phyloP scores from a whole-genome alignment of 768 basidiomycete genomes.

The Cyclocybe cylindracea region DNA sequence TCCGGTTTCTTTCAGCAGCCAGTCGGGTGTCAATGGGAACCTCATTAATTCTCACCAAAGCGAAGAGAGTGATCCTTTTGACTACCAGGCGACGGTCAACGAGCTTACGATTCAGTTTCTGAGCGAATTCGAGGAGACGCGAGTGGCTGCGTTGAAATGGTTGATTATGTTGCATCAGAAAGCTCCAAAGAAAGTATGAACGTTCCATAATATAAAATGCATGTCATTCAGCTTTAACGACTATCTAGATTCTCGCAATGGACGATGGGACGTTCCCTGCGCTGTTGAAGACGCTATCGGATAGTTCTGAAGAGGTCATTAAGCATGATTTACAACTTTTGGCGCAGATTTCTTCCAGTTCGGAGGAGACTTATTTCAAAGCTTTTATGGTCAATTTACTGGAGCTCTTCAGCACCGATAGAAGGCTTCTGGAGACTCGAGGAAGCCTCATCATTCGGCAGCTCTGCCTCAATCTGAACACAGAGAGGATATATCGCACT shows the following conservation, averaged over 20 bases:
- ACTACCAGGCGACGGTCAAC: conserved; percentile 91
- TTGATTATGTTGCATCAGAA: conserved; percentile 98
- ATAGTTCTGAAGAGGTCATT: conserved; percentile 96
- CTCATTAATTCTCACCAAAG: conserved; percentile 23
- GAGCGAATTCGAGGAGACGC: conserved; percentile 95
- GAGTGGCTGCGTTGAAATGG: conserved; percentile 96
- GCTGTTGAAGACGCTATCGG: conserved; percentile 91
- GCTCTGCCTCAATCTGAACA: conserved; percentile 90
- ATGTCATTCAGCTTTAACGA: neutral
- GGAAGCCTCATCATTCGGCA: conserved; percentile 97
- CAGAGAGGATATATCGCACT: conserved; percentile 92
- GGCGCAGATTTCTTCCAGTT: conserved; percentile 94
- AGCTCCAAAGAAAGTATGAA: conserved; percentile 85
- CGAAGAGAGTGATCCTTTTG: conserved; percentile 75
- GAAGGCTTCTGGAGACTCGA: conserved; percentile 83
- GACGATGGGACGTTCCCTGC: conserved; percentile 98
- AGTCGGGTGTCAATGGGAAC: conserved; percentile 33
- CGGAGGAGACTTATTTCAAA: conserved; percentile 95
- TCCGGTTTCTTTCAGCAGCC: conserved; percentile 50
- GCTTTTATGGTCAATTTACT: conserved; percentile 94
- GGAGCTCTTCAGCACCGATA: conserved; percentile 93
- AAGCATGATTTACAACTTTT: conserved; percentile 95
- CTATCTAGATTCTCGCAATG: conserved; percentile 82
- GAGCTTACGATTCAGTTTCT: conserved; percentile 91
- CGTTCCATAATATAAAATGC: neutral